Evolutionary conservation across 2,329 filamentous ascomycete species (phyloP).

Genomic region (Emergomyces pasteurianus): DNA sequence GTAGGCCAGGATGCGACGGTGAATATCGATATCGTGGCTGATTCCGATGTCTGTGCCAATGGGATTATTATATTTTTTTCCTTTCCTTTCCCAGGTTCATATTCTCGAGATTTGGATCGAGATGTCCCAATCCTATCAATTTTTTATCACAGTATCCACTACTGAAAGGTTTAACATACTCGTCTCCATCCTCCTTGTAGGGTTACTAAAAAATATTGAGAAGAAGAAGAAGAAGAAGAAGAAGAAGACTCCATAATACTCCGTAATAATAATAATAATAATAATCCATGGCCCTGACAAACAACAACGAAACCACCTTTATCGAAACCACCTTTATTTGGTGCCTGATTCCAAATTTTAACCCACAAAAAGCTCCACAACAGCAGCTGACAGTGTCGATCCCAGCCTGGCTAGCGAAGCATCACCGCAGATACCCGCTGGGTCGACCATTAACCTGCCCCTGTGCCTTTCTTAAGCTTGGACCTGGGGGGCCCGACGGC

Average conservation of each 20-base stretch:
- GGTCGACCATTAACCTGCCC: background rate
- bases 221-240: too few species aligned
- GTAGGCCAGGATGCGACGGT: background rate
- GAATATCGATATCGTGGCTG: background rate
- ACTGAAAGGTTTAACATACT: too few species aligned
- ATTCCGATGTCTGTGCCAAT: background rate
- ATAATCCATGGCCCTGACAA: too few species aligned
- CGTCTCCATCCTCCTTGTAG: background rate
- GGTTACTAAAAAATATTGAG: too few species aligned
- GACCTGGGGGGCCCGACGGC: background rate
- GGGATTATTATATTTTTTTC: too few species aligned
- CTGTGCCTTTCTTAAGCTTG: background rate
- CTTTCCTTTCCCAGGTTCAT: background rate
- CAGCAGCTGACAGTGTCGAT: background rate
- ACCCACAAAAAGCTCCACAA: background rate
- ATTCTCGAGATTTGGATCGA: background rate
- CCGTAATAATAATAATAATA: too few species aligned
- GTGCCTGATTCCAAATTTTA: background rate
- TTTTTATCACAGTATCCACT: background rate
- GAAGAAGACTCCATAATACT: too few species aligned
- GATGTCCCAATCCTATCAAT: background rate
- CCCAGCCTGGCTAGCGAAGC: background rate
- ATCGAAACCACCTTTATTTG: too few species aligned
- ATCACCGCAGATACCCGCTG: background rate
- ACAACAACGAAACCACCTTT: too few species aligned